These are phyloP conservation scores for Globisporangium camurandrum DNA, from an alignment of 352 stramenopile genomes.

Conservation along the genomic window DNA sequence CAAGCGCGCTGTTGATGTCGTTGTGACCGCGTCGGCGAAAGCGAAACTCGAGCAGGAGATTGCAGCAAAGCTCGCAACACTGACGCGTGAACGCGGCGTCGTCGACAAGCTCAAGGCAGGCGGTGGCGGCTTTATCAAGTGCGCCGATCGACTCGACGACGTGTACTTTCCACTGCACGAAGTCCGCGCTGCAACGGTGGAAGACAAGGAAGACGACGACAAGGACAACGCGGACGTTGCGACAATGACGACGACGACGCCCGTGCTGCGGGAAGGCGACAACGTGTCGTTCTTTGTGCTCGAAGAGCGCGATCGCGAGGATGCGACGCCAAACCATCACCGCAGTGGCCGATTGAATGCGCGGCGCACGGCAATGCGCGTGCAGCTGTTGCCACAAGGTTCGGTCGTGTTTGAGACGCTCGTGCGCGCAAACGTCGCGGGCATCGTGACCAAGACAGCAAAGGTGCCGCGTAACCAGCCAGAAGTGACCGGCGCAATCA, in stretches of 20 bases:
- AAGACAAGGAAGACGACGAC: neutral
- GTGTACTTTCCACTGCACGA: conserved; percentile 71
- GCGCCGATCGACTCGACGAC: conserved; percentile 55
- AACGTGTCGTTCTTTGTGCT: conserved; percentile 78
- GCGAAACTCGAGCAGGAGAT: conserved; percentile 67
- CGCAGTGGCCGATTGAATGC: too few species aligned
- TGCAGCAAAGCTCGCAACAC: conserved; percentile 43
- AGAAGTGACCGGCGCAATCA: conserved; percentile 55
- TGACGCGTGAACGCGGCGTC: conserved; percentile 50
- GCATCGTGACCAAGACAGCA: conserved; percentile 48
- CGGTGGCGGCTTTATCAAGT: conserved; percentile 69
- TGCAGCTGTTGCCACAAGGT: conserved; percentile 50
- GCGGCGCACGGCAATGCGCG: conserved; percentile 56
- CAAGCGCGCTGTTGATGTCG: conserved; percentile 62
- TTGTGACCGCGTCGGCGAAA: conserved; percentile 40
- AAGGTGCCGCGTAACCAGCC: conserved; percentile 58
- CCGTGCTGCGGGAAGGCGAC: conserved; percentile 42
- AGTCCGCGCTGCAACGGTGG: conserved; percentile 33
- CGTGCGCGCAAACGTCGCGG: conserved; percentile 44
- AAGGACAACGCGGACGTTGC: neutral
- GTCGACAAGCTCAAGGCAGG: conserved; percentile 52
- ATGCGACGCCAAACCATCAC: conserved; percentile 17
- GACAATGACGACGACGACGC: conserved; percentile 12
- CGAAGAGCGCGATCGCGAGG: conserved; percentile 51
- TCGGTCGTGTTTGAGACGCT: conserved; percentile 62